Evolutionary conservation across 805 yeast species (phyloP).

Genomic region (Wickerhamiella azyma): DNA sequence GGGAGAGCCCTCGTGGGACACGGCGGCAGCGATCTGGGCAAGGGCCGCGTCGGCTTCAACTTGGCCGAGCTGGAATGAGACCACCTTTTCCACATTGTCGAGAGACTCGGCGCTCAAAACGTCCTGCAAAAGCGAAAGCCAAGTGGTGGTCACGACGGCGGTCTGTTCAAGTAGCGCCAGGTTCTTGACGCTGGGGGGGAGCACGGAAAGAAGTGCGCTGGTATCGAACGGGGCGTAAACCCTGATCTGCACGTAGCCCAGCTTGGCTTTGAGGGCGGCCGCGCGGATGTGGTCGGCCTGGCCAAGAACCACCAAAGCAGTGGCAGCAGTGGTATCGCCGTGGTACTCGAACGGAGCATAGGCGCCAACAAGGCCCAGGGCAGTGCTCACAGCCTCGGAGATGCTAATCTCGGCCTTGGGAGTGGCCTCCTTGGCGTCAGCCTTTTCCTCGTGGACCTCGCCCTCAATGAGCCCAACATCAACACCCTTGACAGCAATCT

Average conservation of each 20-base stretch:
- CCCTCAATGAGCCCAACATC: constrained; percentile 9
- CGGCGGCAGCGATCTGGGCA: constrained; percentile 38
- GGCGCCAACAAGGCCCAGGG: constrained; percentile 26
- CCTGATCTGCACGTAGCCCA: constrained; percentile 43
- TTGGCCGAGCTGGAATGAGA: constrained; percentile 41
- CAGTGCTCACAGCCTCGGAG: constrained; percentile 19
- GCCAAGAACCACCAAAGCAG: constrained; percentile 53
- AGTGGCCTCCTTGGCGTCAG: neutral
- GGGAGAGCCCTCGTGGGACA: constrained; percentile 39
- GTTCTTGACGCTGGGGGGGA: constrained; percentile 43
- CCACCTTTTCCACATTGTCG: constrained; percentile 28
- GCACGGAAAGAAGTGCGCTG: constrained; percentile 32
- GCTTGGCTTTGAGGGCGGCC: constrained; percentile 27
- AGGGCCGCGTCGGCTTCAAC: constrained; percentile 34
- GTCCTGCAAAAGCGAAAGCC: constrained; percentile 65
- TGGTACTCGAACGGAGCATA: constrained; percentile 32
- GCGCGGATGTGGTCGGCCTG: constrained; percentile 31
- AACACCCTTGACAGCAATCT: constrained; percentile 13
- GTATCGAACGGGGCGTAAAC: constrained; percentile 64
- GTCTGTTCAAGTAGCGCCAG: constrained; percentile 61
- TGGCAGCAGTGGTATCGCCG: constrained; percentile 31
- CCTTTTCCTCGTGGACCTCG: too few relatives aligned
- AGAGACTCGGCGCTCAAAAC: constrained; percentile 41
- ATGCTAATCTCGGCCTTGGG: constrained; percentile 7
- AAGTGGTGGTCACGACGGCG: constrained; percentile 29